These are phyloP conservation scores for Trichoderma sp. DNA, from an alignment of 2,329 filamentous ascomycete genomes.

Conservation along the genomic window DNA sequence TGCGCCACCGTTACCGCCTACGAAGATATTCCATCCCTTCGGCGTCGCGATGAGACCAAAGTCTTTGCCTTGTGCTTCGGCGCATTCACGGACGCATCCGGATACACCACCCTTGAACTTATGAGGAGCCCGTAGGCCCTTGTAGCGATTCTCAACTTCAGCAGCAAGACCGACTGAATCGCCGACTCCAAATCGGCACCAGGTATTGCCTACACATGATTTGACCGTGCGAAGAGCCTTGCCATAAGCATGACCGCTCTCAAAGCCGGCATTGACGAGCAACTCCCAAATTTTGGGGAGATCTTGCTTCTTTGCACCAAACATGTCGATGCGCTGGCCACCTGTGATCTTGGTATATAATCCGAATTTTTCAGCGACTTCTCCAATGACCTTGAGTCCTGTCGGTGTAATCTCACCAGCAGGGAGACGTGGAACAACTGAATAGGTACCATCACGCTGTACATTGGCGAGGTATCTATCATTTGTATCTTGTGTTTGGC, in stretches of 20 bases:
- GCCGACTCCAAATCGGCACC: conserved; percentile 85
- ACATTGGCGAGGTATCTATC: conserved; percentile 87
- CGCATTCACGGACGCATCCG: conserved; percentile 88
- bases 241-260: conserved; percentile 86
- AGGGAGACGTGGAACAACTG: conserved; percentile 77
- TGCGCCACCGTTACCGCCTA: conserved; percentile 84
- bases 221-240: conserved; percentile 88
- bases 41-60: conserved; percentile 91
- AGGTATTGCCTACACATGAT: conserved; percentile 86
- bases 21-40: conserved; percentile 90
- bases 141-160: conserved; percentile 83
- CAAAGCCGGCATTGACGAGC: conserved; percentile 80
- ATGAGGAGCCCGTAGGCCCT: conserved; percentile 83
- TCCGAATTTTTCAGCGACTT: conserved; percentile 78
- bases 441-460: conserved; percentile 87
- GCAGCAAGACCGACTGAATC: conserved; percentile 92
- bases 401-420: conserved; percentile 86
- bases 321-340: conserved; percentile 89
- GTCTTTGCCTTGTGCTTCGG: conserved; percentile 89
- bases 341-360: conserved; percentile 92
- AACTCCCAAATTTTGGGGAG: conserved; percentile 77
- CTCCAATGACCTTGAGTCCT: conserved; percentile 77
- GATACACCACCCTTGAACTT: conserved; percentile 90
- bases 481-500: conserved; percentile 86
- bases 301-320: conserved; percentile 85